Percentiles rank a stretch among this genome's conserved stretches.
These are phyloP conservation scores for Penicillium italicum DNA, from an alignment of 2,329 filamentous ascomycete species.

Conservation along the genomic window DNA sequence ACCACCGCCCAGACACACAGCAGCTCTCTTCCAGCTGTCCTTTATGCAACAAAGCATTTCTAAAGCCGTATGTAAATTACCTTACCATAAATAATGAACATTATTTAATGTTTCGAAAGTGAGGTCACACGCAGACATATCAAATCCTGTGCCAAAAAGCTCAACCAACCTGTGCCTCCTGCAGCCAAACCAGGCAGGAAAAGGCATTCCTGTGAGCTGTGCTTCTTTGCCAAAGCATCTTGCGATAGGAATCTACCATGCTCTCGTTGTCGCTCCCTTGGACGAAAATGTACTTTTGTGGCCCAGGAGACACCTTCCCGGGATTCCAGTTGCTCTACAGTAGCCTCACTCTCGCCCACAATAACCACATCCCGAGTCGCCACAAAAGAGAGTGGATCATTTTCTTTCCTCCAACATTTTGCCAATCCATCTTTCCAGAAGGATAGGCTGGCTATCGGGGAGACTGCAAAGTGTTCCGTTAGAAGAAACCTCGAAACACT, in stretches of 20 bases:
- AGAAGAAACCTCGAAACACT: slow-evolving; percentile 27
- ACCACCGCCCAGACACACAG: slow-evolving; percentile 22
- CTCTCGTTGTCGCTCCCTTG: slow-evolving; percentile 23
- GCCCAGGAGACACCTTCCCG: slow-evolving; percentile 1
- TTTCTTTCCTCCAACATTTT: slow-evolving; percentile 30
- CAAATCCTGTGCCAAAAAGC: slow-evolving; percentile 30
- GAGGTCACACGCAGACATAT: slow-evolving; percentile 32
- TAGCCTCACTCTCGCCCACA: slow-evolving; percentile 6
- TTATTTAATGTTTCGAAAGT: slow-evolving; percentile 9
- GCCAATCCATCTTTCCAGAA: slow-evolving; percentile 27
- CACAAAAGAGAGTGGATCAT: slow-evolving; percentile 13
- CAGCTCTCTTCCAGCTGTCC: slow-evolving; percentile 26
- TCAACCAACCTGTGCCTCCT: slow-evolving; percentile 27
- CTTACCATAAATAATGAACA: background rate
- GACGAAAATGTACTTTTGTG: slow-evolving; percentile 22
- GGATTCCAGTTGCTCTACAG: background rate
- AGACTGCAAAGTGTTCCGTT: slow-evolving; percentile 29
- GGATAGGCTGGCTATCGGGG: slow-evolving; percentile 30
- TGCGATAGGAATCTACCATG: slow-evolving; percentile 27
- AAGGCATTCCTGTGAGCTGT: slow-evolving; percentile 29
- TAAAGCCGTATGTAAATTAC: slow-evolving; percentile 23
- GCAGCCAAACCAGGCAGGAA: slow-evolving; percentile 31
- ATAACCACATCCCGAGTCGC: background rate
- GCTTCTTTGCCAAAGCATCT: slow-evolving; percentile 26
- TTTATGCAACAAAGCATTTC: slow-evolving; percentile 29